phyloP scores from a whole-genome alignment of 192 early-diverging fungal species.

The Rhizoclosmatium globosum region DNA sequence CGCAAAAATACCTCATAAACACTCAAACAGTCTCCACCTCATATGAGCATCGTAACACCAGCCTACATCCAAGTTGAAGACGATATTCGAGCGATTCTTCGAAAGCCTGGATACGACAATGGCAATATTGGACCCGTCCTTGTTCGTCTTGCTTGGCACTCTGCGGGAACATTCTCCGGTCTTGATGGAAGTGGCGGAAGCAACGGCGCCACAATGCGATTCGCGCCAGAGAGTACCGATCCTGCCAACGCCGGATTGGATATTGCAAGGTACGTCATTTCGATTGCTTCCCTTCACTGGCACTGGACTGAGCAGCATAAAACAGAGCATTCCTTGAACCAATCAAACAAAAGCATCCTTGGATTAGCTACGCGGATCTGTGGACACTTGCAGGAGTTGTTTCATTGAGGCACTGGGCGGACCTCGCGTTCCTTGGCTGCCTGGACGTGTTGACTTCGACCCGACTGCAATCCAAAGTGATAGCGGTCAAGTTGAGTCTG shows the following conservation, averaged over 20 bases:
- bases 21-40: not conserved
- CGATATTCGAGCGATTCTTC: constrained; percentile 55
- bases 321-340: constrained; percentile 60
- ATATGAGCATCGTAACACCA: too few relatives aligned
- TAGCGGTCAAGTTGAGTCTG: not conserved
- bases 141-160: constrained; percentile 65
- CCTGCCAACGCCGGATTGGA: constrained; percentile 70
- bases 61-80: constrained; percentile 33
- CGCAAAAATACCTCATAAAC: constrained; percentile 3
- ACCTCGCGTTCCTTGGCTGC: constrained; percentile 69
- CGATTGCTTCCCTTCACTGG: not conserved
- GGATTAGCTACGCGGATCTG: constrained; percentile 75
- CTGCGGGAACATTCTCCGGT: constrained; percentile 71
- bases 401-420: constrained; percentile 78
- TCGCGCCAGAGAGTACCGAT: constrained; percentile 65
- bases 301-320: not conserved
- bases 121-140: constrained; percentile 73
- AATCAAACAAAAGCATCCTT: constrained; percentile 68
- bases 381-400: constrained; percentile 78
- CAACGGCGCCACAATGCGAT: constrained; percentile 79
- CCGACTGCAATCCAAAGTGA: not conserved
- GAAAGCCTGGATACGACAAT: constrained; percentile 61
- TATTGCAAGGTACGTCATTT: constrained; percentile 19
- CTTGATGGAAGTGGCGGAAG: constrained; percentile 65
- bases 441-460: constrained; percentile 37